These are phyloP conservation scores for Oenanthe sinensis DNA, from an alignment of 129 eudicot genomes.

Conservation along the genomic window DNA sequence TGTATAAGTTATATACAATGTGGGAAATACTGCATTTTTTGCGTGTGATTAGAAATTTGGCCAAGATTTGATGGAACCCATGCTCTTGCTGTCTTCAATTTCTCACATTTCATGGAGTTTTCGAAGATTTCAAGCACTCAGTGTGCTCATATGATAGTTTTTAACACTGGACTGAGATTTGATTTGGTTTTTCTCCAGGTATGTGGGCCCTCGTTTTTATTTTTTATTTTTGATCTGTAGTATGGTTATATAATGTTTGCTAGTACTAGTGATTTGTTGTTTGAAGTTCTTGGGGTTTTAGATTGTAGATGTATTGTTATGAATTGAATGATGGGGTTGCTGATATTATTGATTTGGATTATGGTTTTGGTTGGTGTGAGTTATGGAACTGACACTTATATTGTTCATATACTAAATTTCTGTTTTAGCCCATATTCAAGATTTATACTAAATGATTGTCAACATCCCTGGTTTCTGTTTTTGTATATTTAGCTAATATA, in stretches of 20 bases:
- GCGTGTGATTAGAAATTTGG: conserved; percentile 32
- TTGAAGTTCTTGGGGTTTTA: not conserved
- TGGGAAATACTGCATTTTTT: conserved; percentile 26
- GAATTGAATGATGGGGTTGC: not conserved
- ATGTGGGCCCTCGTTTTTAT: not conserved
- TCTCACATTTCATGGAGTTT: conserved; percentile 66
- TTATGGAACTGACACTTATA: not conserved
- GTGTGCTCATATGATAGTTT: conserved; percentile 8
- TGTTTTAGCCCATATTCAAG: not conserved
- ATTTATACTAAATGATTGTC: not conserved
- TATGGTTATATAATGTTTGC: not conserved
- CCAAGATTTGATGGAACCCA: conserved; percentile 50
- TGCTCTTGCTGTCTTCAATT: conserved; percentile 8
- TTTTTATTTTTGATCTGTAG: not conserved
- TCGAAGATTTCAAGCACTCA: conserved; percentile 33
- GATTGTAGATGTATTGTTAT: not conserved
- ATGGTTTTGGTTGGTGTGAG: conserved; percentile 2
- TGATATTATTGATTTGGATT: not conserved
- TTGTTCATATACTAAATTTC: not conserved
- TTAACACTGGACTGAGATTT: conserved; percentile 30
- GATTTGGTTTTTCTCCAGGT: conserved; percentile 20
- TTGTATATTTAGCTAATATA: not conserved
- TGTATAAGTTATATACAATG: conserved; percentile 30
- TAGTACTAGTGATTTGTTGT: not conserved
- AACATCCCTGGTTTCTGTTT: not conserved